A percentile compares a stretch with the other conserved stretches of the same genome.
Evolutionary conservation across 768 basidiomycete species (phyloP).

Genomic region (Lentinula guzmanii): DNA sequence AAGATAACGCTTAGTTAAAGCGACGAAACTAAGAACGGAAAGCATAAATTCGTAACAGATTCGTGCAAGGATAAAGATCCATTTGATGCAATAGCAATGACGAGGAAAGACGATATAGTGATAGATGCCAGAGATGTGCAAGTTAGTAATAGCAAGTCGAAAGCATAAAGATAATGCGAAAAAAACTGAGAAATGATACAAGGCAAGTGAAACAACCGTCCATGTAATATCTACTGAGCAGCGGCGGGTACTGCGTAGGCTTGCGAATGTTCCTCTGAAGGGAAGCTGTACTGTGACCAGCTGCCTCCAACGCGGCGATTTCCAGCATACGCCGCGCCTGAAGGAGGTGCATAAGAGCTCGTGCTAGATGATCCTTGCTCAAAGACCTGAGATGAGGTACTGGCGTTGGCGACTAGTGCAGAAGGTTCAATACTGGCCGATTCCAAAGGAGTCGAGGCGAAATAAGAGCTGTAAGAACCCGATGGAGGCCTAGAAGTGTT

Average conservation of each 20-base stretch:
- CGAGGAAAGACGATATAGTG: not conserved
- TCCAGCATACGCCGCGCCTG: constrained; percentile 44
- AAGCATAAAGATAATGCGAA: constrained; percentile 5
- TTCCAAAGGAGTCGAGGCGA: not conserved
- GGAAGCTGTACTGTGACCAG: constrained; percentile 30
- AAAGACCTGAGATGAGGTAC: constrained; percentile 1
- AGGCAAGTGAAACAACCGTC: not conserved
- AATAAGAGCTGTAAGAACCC: not conserved
- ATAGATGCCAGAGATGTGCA: not conserved
- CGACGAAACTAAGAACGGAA: not conserved
- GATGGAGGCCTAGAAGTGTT: not conserved
- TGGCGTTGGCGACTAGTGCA: not conserved
- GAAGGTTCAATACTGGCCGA: not conserved
- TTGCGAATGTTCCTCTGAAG: constrained; percentile 19
- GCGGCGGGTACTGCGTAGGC: constrained; percentile 20
- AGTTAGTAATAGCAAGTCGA: not conserved
- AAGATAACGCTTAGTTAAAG: not conserved
- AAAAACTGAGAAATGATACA: not conserved
- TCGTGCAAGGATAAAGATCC: not conserved
- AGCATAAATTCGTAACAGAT: not conserved
- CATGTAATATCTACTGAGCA: not conserved
- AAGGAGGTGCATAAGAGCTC: constrained; percentile 43
- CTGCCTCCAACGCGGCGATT: constrained; percentile 49
- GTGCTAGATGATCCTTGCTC: constrained; percentile 8
- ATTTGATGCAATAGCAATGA: not conserved